Conservation (phyloP, 2,329 filamentous ascomycete genomes). For the Botrytis squamosa region DNA sequence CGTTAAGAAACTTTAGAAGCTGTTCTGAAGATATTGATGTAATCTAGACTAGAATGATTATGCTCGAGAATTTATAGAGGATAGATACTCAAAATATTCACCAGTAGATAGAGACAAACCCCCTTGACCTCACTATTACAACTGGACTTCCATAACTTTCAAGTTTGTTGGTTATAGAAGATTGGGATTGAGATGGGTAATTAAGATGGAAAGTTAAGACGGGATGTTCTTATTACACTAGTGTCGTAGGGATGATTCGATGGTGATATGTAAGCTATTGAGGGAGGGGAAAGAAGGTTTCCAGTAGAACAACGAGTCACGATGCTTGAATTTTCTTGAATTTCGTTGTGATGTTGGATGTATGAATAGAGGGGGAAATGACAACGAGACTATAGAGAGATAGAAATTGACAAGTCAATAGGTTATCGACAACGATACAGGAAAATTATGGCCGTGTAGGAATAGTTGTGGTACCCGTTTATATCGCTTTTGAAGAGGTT, state of each 20-base stretch:
- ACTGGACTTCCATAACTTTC: neutral
- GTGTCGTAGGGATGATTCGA: neutral
- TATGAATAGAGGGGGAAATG: neutral
- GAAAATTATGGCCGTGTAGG: neutral
- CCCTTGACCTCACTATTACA: neutral
- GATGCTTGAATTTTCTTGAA: neutral
- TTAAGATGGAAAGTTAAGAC: neutral
- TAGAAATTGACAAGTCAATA: neutral
- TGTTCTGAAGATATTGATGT: neutral
- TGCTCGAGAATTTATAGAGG: neutral
- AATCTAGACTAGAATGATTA: neutral
- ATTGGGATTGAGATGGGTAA: neutral
- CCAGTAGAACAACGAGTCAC: rapidly evolving
- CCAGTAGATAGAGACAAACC: neutral
- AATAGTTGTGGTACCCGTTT: neutral
- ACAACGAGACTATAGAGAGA: neutral
- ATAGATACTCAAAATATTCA: neutral
- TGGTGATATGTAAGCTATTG: neutral
- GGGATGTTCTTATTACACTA: rapidly evolving
- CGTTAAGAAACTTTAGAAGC: rapidly evolving
- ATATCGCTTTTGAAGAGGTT: neutral
- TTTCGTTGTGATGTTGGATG: neutral
- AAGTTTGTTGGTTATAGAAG: neutral
- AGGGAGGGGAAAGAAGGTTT: neutral
- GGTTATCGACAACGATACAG: neutral